Conservation (phyloP, 225 moss, liverwort and hornwort genomes). For the Polytrichum commune region DNA sequence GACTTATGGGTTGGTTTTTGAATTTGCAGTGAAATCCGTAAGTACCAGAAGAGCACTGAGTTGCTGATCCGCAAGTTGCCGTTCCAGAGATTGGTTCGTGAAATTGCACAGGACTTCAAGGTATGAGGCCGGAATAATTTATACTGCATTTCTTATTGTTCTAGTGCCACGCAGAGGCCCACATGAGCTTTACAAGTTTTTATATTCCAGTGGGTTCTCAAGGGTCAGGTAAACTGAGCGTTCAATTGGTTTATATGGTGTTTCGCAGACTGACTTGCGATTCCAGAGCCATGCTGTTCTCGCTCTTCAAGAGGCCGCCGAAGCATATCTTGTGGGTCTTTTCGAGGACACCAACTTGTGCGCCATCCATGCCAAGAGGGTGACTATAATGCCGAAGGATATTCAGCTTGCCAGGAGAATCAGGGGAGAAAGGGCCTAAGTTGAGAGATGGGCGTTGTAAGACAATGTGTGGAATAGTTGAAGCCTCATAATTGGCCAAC, state of each 20-base stretch:
- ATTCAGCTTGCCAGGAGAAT: conserved; percentile 49
- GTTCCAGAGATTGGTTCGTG: conserved; percentile 51
- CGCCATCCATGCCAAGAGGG: conserved; percentile 53
- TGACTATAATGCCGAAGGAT: conserved; percentile 54
- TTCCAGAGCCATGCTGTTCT: conserved; percentile 54
- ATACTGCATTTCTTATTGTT: too few relatives aligned
- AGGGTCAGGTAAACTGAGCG: too few relatives aligned
- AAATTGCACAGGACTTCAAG: conserved; percentile 57
- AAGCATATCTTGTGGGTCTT: conserved; percentile 48
- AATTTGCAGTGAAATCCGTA: conserved; percentile 50
- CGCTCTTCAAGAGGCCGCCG: conserved; percentile 46
- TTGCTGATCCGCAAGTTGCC: conserved; percentile 46
- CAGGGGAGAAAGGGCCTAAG: conserved; percentile 42
- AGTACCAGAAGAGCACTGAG: conserved; percentile 59
- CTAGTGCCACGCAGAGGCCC: too few relatives aligned
- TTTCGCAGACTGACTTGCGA: conserved; percentile 37
- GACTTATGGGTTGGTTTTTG: background rate
- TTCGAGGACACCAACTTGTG: conserved; percentile 53
- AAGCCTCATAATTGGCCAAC: too few relatives aligned
- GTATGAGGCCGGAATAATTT: background rate
- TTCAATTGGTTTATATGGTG: too few relatives aligned
- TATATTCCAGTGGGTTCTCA: too few relatives aligned
- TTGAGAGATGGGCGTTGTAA: background rate
- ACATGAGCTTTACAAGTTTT: too few relatives aligned
- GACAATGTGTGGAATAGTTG: too few relatives aligned